Evolutionary conservation across 1,139 yeast genomes (phyloP).

Genomic region (Pichia sp.): DNA sequence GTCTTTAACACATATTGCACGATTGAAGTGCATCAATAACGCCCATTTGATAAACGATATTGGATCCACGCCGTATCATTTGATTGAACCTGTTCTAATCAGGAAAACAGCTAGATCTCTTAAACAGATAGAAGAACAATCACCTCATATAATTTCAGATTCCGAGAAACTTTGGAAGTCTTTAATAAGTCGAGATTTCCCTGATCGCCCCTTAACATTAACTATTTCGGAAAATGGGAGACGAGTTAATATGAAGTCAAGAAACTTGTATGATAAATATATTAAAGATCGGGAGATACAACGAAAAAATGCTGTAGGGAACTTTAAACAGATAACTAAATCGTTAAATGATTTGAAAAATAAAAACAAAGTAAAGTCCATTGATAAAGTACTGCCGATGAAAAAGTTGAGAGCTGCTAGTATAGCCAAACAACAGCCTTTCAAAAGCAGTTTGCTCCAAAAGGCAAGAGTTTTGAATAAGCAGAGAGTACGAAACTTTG

Average conservation of each 20-base stretch:
- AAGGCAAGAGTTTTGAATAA: slow-evolving; percentile 27
- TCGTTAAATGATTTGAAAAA: slow-evolving; percentile 21
- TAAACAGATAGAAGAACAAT: slow-evolving; percentile 22
- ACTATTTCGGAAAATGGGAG: slow-evolving; percentile 15
- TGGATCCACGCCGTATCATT: slow-evolving; percentile 28
- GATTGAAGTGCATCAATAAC: slow-evolving; percentile 25
- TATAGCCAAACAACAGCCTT: slow-evolving; percentile 5
- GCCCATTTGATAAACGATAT: slow-evolving; percentile 27
- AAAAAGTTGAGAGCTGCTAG: slow-evolving; percentile 3
- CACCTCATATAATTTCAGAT: slow-evolving; percentile 25
- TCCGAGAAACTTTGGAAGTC: slow-evolving; percentile 28
- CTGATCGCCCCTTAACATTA: slow-evolving; percentile 22
- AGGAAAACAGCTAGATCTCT: slow-evolving; percentile 28
- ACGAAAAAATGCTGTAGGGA: slow-evolving; percentile 22
- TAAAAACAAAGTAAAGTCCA: slow-evolving; percentile 23
- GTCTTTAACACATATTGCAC: slow-evolving; percentile 23
- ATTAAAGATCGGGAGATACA: slow-evolving; percentile 22
- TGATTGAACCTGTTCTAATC: slow-evolving; percentile 29
- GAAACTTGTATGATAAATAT: slow-evolving; percentile 24
- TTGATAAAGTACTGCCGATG: slow-evolving; percentile 23
- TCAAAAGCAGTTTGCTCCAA: slow-evolving; percentile 26
- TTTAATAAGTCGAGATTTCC: slow-evolving; percentile 27
- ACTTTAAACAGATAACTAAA: slow-evolving; percentile 23
- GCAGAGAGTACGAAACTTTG: slow-evolving; percentile 22
- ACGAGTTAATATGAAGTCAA: slow-evolving; percentile 15